phyloP scores from a whole-genome alignment of 352 stramenopile species.

The Globisporangium camurandrum region DNA sequence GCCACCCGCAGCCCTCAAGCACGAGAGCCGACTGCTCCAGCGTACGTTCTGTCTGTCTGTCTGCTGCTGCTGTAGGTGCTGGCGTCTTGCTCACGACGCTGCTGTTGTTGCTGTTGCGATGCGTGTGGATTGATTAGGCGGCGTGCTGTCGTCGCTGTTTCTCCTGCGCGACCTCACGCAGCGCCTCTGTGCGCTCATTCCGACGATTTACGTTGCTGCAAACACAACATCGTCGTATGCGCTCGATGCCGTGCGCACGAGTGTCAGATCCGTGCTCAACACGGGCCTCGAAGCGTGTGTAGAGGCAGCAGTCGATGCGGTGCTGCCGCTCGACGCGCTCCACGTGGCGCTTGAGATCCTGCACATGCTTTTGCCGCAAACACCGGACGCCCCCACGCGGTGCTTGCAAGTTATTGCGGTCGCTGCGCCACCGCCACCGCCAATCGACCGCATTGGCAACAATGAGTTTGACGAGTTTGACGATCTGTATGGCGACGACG shows the following conservation, averaged over 20 bases:
- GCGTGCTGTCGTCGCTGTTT: constrained; percentile 28
- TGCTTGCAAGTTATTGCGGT: constrained; percentile 10
- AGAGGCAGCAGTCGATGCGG: constrained; percentile 23
- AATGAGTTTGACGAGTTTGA: constrained; percentile 43
- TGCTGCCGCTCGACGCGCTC: constrained; percentile 24
- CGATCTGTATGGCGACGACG: constrained; percentile 30
- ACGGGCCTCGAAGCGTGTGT: constrained; percentile 39
- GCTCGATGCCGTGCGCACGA: constrained; percentile 22
- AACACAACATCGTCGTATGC: constrained; percentile 9
- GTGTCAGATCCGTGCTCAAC: constrained; percentile 33
- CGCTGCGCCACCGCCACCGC: background rate
- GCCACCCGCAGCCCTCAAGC: background rate
- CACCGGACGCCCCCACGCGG: constrained; percentile 19
- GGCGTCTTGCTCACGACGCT: background rate
- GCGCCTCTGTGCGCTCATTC: constrained; percentile 18
- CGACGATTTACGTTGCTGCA: constrained; percentile 4
- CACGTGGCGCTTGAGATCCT: constrained; percentile 52
- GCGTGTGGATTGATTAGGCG: constrained; percentile 17
- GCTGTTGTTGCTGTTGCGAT: background rate
- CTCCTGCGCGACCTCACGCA: constrained; percentile 37
- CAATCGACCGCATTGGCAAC: background rate
- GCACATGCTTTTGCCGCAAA: constrained; percentile 29
- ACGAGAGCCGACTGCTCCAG: constrained; percentile 17
- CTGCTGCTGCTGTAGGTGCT: background rate
- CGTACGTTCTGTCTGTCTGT: constrained; percentile 15